Evolutionary conservation across 106 monocot genomes (phyloP), one percentile per base, ranked within the genome.

Genomic region (Acanthochlamys bracteata): DNA sequence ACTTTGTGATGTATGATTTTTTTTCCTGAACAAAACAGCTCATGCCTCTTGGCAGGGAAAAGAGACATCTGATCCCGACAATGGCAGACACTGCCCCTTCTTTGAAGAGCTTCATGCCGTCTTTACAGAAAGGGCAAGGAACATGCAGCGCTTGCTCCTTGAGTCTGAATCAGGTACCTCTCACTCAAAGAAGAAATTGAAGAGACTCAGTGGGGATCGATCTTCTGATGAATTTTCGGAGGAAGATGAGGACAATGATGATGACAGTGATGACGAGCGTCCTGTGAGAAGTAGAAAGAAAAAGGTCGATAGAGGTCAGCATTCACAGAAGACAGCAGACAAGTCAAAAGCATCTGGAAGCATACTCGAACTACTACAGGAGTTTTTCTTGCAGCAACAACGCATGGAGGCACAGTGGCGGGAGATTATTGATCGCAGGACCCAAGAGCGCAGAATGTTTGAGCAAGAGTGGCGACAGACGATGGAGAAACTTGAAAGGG

Each of bases 401-500:
- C 65, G 61, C 2, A 83, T 92, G 76, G 98, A 99, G 69, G 25
- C 52, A 11, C 83, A 82, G 63, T 92, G 92, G 86, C 69, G 43
- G 58, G 98, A 92, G 65, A 77, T 63, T 66, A 66, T 86, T 81
- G 98, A 92, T 41, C 71, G 92, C 60, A 73, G 85, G 41, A 71
- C 88, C 7, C 66, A 47, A 14, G 98, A 99, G 73, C 58, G 98
- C 52, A 42, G 54, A 55, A 39, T 70, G 70, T 76, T 89, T 26
- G 85, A 92, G 71, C 83, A 89, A 25, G 89, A 89, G 56, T 92
- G 98, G 98, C 59, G 92, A 41, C 80, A 92, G 72, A 77, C 83
- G 7, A 92, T 99, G 98, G 83, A 92, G 77, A 89, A 79, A 71
- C 73, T 99, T 39, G 92, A 92, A 79, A 83, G 79, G 66, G 98